Evolutionary conservation across 768 basidiomycete species (phyloP).

Genomic region (Suillus tomentosus): DNA sequence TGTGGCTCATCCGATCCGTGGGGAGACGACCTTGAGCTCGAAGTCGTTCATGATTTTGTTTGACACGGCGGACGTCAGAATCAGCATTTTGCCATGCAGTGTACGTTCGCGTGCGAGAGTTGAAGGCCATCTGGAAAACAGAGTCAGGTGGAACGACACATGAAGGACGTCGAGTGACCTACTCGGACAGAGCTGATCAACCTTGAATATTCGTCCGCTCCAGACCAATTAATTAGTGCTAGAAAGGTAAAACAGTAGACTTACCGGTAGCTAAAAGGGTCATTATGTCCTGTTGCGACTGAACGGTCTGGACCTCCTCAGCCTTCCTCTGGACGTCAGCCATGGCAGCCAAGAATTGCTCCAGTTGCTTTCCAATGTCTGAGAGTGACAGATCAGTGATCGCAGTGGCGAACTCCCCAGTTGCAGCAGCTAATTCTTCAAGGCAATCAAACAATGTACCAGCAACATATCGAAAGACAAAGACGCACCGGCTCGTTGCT

Average conservation of each 20-base stretch:
- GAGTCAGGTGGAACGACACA: constrained; percentile 3
- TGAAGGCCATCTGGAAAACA: constrained; percentile 73
- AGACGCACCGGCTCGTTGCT: constrained; percentile 70
- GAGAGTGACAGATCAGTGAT: constrained; percentile 70
- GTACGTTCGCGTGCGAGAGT: constrained; percentile 81
- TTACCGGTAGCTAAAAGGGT: constrained; percentile 78
- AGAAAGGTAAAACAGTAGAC: not conserved
- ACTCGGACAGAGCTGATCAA: constrained; percentile 86
- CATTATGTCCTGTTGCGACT: constrained; percentile 81
- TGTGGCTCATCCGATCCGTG: constrained; percentile 68
- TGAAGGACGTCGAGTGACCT: constrained; percentile 29
- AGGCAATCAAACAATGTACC: not conserved
- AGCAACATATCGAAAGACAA: not conserved
- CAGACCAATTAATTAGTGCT: constrained; percentile 14
- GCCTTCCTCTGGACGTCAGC: constrained; percentile 75
- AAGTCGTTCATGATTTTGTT: constrained; percentile 79
- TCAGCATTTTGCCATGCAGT: constrained; percentile 82
- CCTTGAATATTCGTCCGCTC: constrained; percentile 91
- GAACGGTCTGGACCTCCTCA: constrained; percentile 71
- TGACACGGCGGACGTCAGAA: constrained; percentile 67
- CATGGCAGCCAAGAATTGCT: constrained; percentile 66
- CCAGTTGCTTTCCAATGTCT: constrained; percentile 75
- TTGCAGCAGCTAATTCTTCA: constrained; percentile 66
- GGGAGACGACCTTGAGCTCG: constrained; percentile 75
- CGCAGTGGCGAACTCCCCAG: constrained; percentile 79